Conservation (phyloP, 179 eudicot genomes). For the Amaranthus tricolor region DNA sequence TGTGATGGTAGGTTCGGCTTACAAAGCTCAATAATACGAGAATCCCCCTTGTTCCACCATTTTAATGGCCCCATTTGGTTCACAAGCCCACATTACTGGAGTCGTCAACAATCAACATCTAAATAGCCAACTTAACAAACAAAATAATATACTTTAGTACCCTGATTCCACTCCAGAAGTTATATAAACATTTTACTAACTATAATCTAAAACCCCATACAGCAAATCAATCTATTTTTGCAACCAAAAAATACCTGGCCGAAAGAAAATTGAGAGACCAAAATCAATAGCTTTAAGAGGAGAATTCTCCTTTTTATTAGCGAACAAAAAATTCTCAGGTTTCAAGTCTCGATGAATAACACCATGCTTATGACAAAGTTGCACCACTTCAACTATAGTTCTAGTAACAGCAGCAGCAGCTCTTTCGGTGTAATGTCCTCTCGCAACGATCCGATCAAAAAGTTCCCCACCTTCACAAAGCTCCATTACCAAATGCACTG, state of each 20-base stretch:
- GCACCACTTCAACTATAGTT: neutral
- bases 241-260: neutral
- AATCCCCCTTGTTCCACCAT: neutral
- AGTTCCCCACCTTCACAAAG: no score
- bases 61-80: neutral
- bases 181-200: no score
- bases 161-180: no score
- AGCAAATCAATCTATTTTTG: no score
- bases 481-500: constrained; percentile 26
- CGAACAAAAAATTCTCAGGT: constrained; percentile 14
- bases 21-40: no score
- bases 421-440: no score
- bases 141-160: no score
- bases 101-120: neutral
- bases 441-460: no score
- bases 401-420: no score
- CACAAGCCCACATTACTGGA: neutral
- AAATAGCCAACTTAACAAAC: no score
- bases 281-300: constrained; percentile 18
- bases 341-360: constrained; percentile 17
- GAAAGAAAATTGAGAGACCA: constrained; percentile 10
- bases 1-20: no score
- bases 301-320: constrained; percentile 17
- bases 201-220: no score
- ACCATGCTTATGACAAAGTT: constrained; percentile 12